phyloP scores from a whole-genome alignment of 192 early-diverging fungal genomes.

The Chytriomyces hyalinus region DNA sequence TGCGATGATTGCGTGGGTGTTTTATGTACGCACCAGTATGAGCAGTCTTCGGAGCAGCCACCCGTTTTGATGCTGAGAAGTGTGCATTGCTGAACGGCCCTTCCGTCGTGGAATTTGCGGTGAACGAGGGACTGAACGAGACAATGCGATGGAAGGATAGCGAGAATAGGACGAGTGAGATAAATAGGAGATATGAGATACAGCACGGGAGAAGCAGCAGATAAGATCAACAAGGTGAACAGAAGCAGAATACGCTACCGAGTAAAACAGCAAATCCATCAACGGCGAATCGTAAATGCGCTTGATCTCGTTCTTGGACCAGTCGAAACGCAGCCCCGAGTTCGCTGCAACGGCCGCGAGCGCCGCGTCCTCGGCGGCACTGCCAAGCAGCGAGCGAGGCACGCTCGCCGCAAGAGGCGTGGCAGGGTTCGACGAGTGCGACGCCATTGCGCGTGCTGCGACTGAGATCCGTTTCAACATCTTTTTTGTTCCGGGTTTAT shows the following conservation, averaged over 20 bases:
- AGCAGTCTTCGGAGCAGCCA: constrained; percentile 83
- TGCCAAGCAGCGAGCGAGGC: constrained; percentile 6
- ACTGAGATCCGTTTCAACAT: too few relatives aligned
- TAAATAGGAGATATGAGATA: neutral
- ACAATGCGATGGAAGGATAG: neutral
- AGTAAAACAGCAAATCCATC: constrained; percentile 77
- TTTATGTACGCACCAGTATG: constrained; percentile 57
- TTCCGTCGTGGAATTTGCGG: constrained; percentile 69
- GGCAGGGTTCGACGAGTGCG: neutral
- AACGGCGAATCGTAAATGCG: constrained; percentile 77
- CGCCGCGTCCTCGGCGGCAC: constrained; percentile 16
- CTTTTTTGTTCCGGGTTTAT: too few relatives aligned
- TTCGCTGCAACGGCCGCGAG: neutral
- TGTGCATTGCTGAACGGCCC: constrained; percentile 81
- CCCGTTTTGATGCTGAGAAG: constrained; percentile 83
- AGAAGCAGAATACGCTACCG: constrained; percentile 52
- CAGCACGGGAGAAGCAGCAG: neutral
- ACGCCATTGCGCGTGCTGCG: too few relatives aligned
- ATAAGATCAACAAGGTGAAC: neutral
- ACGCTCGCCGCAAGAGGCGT: neutral
- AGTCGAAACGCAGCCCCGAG: constrained; percentile 59
- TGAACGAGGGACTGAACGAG: constrained; percentile 71
- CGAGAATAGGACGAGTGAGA: neutral
- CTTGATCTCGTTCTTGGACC: constrained; percentile 75
- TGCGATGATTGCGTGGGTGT: neutral